Conservation (phyloP, 495 filamentous ascomycete species). For the Daldinia vernicosa region DNA sequence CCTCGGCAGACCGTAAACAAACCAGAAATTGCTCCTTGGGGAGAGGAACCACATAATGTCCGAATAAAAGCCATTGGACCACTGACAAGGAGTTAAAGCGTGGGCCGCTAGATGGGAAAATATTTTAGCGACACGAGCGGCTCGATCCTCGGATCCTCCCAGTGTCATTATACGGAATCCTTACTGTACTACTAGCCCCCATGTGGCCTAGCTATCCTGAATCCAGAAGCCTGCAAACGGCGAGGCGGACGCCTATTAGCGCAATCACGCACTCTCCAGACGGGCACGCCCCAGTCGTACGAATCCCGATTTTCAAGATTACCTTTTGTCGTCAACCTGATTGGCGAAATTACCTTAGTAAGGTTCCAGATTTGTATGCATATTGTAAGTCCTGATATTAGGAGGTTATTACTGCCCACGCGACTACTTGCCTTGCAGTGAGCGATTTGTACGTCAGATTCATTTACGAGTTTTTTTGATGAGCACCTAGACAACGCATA, state of each 20-base stretch:
- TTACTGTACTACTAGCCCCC: slow-evolving; percentile 20
- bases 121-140: slow-evolving; percentile 44
- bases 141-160: slow-evolving; percentile 45
- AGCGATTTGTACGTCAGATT: slow-evolving; percentile 4
- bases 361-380: slow-evolving; percentile 29
- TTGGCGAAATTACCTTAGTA: slow-evolving; percentile 35
- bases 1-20: slow-evolving; percentile 33
- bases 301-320: slow-evolving; percentile 45
- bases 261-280: slow-evolving; percentile 43
- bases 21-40: slow-evolving; percentile 40
- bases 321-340: slow-evolving; percentile 34
- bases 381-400: slow-evolving; percentile 17
- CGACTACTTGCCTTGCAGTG: slow-evolving; percentile 41
- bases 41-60: slow-evolving; percentile 45
- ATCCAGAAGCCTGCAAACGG: slow-evolving; percentile 30
- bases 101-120: slow-evolving; percentile 39
- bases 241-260: slow-evolving; percentile 40
- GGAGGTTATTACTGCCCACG: slow-evolving; percentile 27
- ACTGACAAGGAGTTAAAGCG: slow-evolving; percentile 35
- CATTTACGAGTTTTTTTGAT: slow-evolving; percentile 2
- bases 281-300: slow-evolving; percentile 37
- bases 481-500: neutral
- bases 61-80: slow-evolving; percentile 47
- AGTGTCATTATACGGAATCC: slow-evolving; percentile 26
- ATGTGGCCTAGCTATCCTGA: slow-evolving; percentile 23